phyloP scores from a whole-genome alignment of 768 basidiomycete species.

The Lepiota brunneoincarnata region DNA sequence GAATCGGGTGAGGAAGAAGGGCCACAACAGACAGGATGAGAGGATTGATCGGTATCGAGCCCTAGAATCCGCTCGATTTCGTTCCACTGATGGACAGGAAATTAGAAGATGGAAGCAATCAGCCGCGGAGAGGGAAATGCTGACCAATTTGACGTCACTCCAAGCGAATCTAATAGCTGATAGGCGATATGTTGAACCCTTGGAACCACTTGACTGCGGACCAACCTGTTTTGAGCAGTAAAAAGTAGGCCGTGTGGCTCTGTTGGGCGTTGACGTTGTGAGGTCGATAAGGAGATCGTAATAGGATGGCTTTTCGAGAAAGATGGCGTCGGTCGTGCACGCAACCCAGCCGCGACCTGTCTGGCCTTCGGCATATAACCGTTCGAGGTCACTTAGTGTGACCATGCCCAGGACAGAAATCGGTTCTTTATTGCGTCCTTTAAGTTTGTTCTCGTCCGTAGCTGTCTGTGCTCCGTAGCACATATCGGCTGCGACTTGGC shows the following conservation, averaged over 20 bases:
- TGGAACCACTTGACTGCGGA: conserved; percentile 27
- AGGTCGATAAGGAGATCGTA: conserved; percentile 84
- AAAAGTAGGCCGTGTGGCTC: conserved; percentile 62
- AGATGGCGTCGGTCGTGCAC: conserved; percentile 86
- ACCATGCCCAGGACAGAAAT: conserved; percentile 78
- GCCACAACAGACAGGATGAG: conserved; percentile 35
- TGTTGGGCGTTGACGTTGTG: conserved; percentile 61
- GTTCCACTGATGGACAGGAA: conserved; percentile 53
- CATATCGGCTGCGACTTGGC: conserved; percentile 61
- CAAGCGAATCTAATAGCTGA: conserved; percentile 72
- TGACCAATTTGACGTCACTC: conserved; percentile 76
- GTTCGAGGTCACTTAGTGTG: conserved; percentile 70
- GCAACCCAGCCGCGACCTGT: conserved; percentile 79
- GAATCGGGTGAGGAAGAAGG: conserved; percentile 24
- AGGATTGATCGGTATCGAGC: conserved; percentile 39
- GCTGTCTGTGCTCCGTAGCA: conserved; percentile 44
- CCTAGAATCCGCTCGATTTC: conserved; percentile 70
- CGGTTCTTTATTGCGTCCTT: conserved; percentile 33
- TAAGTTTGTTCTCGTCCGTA: conserved; percentile 17
- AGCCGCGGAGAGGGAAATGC: conserved; percentile 18
- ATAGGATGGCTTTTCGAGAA: conserved; percentile 73
- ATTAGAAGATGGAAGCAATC: background rate
- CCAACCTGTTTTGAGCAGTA: conserved; percentile 53
- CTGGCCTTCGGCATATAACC: conserved; percentile 52
- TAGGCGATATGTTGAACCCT: conserved; percentile 50